Evolutionary conservation across 306 rosid genomes (phyloP).

Genomic region (Oxytropis ochrocephala): DNA sequence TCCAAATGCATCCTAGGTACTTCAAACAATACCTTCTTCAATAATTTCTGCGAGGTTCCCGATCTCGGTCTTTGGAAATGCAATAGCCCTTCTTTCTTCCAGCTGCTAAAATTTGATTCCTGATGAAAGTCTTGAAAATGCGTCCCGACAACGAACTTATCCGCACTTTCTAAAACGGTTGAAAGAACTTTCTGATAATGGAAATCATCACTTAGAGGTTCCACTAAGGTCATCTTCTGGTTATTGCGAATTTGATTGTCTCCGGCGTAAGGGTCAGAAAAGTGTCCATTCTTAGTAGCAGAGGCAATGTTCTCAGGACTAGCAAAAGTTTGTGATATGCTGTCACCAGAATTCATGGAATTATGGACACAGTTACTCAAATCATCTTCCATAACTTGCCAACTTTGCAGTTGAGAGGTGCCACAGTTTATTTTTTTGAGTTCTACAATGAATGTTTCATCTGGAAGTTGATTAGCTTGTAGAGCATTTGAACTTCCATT

Average conservation of each 20-base stretch:
- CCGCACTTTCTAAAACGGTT: conserved; percentile 44
- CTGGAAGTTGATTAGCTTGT: conserved; percentile 34
- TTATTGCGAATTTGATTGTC: conserved; percentile 38
- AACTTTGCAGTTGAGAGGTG: conserved; percentile 62
- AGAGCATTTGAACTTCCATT: conserved; percentile 42
- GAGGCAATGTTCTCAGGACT: conserved; percentile 38
- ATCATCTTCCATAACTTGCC: conserved; percentile 73
- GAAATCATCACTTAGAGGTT: conserved; percentile 34
- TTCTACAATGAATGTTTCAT: conserved; percentile 40
- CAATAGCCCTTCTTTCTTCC: conserved; percentile 38
- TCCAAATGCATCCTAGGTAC: conserved; percentile 67
- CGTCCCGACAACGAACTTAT: conserved; percentile 39
- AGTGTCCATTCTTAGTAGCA: conserved; percentile 24
- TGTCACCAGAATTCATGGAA: conserved; percentile 72
- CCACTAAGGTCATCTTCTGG: conserved; percentile 38
- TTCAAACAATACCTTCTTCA: conserved; percentile 68
- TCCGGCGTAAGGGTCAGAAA: conserved; percentile 8
- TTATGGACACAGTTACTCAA: conserved; percentile 51
- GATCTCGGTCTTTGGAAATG: conserved; percentile 32
- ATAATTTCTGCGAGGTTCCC: conserved; percentile 42
- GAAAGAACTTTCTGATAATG: conserved; percentile 63
- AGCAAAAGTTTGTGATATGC: conserved; percentile 69
- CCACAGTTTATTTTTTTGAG: conserved; percentile 32
- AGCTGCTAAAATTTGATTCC: conserved; percentile 53
- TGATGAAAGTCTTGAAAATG: conserved; percentile 31